Percentiles rank a stretch among this genome's conserved stretches.
Conservation (phyloP, 352 stramenopile species). For the Phytophthora palmivora region DNA sequence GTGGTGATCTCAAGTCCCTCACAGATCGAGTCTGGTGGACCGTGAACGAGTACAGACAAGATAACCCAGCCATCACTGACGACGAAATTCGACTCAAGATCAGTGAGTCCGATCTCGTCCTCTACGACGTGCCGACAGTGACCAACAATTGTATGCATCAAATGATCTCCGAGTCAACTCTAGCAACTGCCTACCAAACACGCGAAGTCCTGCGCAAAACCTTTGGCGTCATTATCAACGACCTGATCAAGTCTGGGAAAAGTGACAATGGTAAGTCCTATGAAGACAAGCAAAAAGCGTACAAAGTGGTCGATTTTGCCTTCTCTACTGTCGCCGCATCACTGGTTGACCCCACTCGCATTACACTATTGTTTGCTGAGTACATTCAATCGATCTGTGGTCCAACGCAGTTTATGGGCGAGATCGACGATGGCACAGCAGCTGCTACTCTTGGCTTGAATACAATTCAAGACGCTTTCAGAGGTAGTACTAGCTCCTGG, state of each 20-base stretch:
- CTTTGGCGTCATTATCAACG: slow-evolving; percentile 35
- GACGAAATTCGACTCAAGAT: slow-evolving; percentile 46
- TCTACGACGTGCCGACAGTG: slow-evolving; percentile 45
- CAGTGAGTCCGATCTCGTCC: slow-evolving; percentile 43
- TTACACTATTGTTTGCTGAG: slow-evolving; percentile 52
- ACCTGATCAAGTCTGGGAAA: slow-evolving; percentile 35
- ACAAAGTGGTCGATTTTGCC: slow-evolving; percentile 27
- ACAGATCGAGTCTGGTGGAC: slow-evolving; percentile 32
- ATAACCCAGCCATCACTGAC: slow-evolving; percentile 32
- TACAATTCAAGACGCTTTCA: slow-evolving; percentile 28
- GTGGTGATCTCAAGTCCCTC: slow-evolving; percentile 38
- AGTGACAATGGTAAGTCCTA: slow-evolving; percentile 36
- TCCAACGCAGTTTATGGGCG: slow-evolving; percentile 46
- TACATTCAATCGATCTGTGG: slow-evolving; percentile 71
- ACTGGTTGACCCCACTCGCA: slow-evolving; percentile 48
- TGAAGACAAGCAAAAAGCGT: slow-evolving; percentile 24
- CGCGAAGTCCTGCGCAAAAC: slow-evolving; percentile 35
- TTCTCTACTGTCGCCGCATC: slow-evolving; percentile 29
- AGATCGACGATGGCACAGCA: slow-evolving; percentile 61
- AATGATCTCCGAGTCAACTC: slow-evolving; percentile 31
- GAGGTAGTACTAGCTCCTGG: slow-evolving; percentile 31
- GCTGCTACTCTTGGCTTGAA: slow-evolving; percentile 48
- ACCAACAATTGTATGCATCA: slow-evolving; percentile 48
- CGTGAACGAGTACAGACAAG: slow-evolving; percentile 28
- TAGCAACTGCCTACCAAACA: slow-evolving; percentile 27